Evolutionary conservation across 2,329 filamentous ascomycete species (phyloP), one percentile per base, ranked within the genome.

Genomic region (Didymella lethalis): DNA sequence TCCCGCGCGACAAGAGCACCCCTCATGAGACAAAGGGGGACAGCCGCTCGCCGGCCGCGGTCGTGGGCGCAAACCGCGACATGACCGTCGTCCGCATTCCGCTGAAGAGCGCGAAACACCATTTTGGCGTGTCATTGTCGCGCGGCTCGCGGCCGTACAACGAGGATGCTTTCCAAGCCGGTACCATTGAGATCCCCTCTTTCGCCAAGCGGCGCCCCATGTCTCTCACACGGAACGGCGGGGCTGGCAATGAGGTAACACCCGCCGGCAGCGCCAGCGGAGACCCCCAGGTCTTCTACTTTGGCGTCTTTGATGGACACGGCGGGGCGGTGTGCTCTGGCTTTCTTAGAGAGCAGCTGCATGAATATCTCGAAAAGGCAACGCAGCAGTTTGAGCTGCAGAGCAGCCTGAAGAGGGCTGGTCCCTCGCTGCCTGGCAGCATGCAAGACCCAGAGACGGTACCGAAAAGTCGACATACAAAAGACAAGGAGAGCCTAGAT

Each of bases 251-350:
- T 62, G 87, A 87, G 77, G 88, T 85, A 48, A 91, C 85, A 25
- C 86, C 83, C 10, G 91, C 92, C 6, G 90, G 91, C 57, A 90
- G 89, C 64, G 87, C 90, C 1, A 90, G 87, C 63, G 94, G 94
- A 2, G 94, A 98, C 73, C 94, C 94, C 1, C 94, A 98, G 75
- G 89, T 98, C 32, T 99, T 99, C 78, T 99, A 98, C 77, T 99
- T 97, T 83, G 93, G 87, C 1, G 88, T 98, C 1, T 99, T 98
- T 72, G 95, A 99, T 77, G 95, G 95, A 2, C 95, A 99, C 79
- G 95, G 95, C 10, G 95, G 95, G 20, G 85, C 82, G 20, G 91
- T 97, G 75, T 98, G 95, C 77, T 93, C 92, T 59, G 88, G 90
- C 18, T 98, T 97, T 68, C 78, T 98, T 65, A 85, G 88, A 57